A percentile compares a stretch with the other conserved stretches of the same genome.
Evolutionary conservation across 148 eudicot genomes (phyloP).

Genomic region (Fallopia convolvulus): DNA sequence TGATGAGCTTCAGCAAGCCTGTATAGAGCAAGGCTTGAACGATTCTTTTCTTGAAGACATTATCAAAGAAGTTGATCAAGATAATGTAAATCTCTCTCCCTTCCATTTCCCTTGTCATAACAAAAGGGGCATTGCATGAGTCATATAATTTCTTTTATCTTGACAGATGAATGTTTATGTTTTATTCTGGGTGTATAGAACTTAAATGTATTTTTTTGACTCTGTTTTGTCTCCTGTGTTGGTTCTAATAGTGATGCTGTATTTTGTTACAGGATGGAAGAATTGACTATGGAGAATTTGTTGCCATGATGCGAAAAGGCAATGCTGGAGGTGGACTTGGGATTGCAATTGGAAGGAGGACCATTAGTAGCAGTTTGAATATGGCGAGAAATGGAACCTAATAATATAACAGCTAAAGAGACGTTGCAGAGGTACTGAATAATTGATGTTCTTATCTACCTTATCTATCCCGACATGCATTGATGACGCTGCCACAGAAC

Average conservation of each 20-base stretch:
- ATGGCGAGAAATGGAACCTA: neutral
- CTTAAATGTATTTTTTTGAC: neutral
- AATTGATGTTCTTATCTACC: neutral
- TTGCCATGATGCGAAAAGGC: conserved; percentile 94
- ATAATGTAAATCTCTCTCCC: conserved; percentile 49
- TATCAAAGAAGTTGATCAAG: conserved; percentile 83
- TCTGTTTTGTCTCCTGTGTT: neutral
- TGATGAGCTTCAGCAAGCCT: conserved; percentile 91
- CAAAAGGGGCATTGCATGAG: neutral
- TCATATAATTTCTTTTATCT: neutral
- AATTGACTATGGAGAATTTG: conserved; percentile 92
- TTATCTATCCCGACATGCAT: neutral
- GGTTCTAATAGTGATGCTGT: neutral
- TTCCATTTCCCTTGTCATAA: neutral
- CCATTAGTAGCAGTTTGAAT: conserved; percentile 26
- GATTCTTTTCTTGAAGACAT: conserved; percentile 74
- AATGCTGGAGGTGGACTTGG: conserved; percentile 36
- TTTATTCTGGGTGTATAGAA: neutral
- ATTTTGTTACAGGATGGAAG: conserved; percentile 62
- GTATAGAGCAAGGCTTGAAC: conserved; percentile 69
- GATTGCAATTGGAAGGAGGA: conserved; percentile 56
- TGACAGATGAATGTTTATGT: neutral
- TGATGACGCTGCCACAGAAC: neutral
- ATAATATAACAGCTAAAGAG: neutral
- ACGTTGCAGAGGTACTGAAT: conserved; percentile 1